phyloP scores from a whole-genome alignment of 2,329 filamentous ascomycete species.

The Saccharata proteae region DNA sequence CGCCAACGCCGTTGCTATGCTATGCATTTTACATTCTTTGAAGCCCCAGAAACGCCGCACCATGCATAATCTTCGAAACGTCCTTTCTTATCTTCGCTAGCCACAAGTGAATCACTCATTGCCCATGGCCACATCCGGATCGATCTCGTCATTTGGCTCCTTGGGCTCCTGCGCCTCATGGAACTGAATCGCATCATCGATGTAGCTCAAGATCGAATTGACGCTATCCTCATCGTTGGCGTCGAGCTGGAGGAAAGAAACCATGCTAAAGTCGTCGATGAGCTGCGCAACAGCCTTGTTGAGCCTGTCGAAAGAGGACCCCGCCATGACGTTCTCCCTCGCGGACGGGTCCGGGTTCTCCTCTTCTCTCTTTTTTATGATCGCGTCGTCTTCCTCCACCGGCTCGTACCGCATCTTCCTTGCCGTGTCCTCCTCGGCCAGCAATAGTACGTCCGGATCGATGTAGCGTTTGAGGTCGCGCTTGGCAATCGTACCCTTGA shows the following conservation, averaged over 20 bases:
- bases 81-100: too few relatives aligned
- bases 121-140: constrained; percentile 41
- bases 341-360: constrained; percentile 50
- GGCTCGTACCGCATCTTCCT: constrained; percentile 14
- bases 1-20: not conserved
- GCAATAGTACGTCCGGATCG: constrained; percentile 68
- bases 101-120: too few relatives aligned
- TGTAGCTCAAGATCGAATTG: constrained; percentile 71
- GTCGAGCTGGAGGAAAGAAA: constrained; percentile 84
- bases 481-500: constrained; percentile 78
- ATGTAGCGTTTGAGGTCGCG: constrained; percentile 83
- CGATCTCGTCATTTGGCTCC: constrained; percentile 50
- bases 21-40: not conserved
- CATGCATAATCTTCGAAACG: too few relatives aligned
- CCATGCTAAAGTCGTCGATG: constrained; percentile 97
- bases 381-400: not conserved
- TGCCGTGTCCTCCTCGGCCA: constrained; percentile 66
- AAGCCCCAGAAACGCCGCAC: not conserved
- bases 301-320: constrained; percentile 66
- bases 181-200: constrained; percentile 87
- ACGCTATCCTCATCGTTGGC: constrained; percentile 88
- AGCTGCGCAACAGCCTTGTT: constrained; percentile 81
- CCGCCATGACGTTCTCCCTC: constrained; percentile 62
- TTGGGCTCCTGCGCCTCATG: constrained; percentile 87
- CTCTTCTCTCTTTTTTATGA: too few relatives aligned